These are phyloP conservation scores for Polygonum maritimum DNA, from an alignment of 148 eudicot species.

Conservation along the genomic window DNA sequence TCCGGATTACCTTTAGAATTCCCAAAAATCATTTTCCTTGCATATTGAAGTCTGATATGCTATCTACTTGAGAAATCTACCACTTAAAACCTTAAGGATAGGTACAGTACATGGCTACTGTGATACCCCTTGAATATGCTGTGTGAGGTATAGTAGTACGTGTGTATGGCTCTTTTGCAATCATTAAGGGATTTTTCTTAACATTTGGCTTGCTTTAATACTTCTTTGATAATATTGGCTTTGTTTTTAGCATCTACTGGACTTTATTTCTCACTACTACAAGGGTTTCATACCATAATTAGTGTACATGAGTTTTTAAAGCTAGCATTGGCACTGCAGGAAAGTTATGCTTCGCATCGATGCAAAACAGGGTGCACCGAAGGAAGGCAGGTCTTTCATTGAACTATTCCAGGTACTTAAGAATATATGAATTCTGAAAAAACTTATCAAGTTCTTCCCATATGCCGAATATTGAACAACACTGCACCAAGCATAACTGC, in stretches of 20 bases:
- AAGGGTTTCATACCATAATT: not conserved
- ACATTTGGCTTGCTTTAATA: not conserved
- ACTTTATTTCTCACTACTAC: not conserved
- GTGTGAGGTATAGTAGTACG: not conserved
- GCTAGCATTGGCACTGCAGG: slow-evolving; percentile 32
- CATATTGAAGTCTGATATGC: not conserved
- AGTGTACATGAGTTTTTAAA: not conserved
- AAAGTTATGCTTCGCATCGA: slow-evolving; percentile 96
- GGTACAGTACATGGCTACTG: not conserved
- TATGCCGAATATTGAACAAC: not conserved
- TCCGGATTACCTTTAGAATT: not conserved
- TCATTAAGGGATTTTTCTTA: not conserved
- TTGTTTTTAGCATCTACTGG: not conserved
- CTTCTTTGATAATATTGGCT: not conserved
- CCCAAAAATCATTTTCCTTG: not conserved
- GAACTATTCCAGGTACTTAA: slow-evolving; percentile 80
- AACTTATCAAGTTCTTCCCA: not conserved
- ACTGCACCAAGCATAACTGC: not conserved
- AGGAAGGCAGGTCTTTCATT: slow-evolving; percentile 87
- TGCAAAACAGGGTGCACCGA: slow-evolving; percentile 93
- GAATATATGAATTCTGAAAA: not conserved
- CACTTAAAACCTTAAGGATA: not conserved
- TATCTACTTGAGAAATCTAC: not conserved
- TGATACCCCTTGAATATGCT: not conserved
- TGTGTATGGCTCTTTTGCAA: not conserved